Percentiles rank a stretch among this genome's conserved stretches.
Conservation (phyloP, 768 basidiomycete species). For the Imleria badia region DNA sequence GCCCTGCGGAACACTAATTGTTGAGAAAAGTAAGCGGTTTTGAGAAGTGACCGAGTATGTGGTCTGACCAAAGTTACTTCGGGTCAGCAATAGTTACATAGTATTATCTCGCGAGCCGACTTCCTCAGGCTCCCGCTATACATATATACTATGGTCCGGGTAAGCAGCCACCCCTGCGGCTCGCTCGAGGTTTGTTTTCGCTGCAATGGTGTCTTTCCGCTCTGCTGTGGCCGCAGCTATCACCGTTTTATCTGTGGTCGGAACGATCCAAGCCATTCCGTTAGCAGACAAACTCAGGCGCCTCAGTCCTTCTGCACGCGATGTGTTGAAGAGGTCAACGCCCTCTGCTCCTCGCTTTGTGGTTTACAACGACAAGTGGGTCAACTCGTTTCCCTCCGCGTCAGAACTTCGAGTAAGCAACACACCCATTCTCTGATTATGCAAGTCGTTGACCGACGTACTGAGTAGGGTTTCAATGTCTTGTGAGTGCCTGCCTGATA, state of each 20-base stretch:
- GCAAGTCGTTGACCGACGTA: neutral
- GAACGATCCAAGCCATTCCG: slow-evolving; percentile 12
- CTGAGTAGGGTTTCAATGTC: slow-evolving; percentile 32
- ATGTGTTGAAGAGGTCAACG: slow-evolving; percentile 8
- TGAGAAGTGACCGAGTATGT: too few species aligned
- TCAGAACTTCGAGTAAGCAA: slow-evolving; percentile 42
- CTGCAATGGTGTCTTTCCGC: slow-evolving; percentile 16
- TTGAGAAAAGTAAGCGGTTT: too few species aligned
- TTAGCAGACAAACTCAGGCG: slow-evolving; percentile 16
- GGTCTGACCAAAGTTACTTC: too few species aligned
- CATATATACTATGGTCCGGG: too few species aligned
- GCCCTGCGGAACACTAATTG: too few species aligned
- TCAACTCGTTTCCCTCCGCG: slow-evolving; percentile 43
- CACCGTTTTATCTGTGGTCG: slow-evolving; percentile 6
- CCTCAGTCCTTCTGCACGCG: slow-evolving; percentile 23
- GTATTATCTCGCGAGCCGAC: too few species aligned
- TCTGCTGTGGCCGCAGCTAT: slow-evolving; percentile 1
- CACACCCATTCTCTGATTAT: neutral
- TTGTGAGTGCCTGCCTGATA: slow-evolving; percentile 23
- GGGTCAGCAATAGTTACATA: too few species aligned
- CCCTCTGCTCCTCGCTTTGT: slow-evolving; percentile 51
- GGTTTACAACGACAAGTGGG: slow-evolving; percentile 40
- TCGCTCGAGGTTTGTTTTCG: too few species aligned
- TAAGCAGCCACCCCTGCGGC: too few species aligned
- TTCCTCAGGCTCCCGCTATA: too few species aligned